These are phyloP conservation scores for Aspergillus hiratsukae DNA, from an alignment of 2,329 filamentous ascomycete genomes.

Conservation along the genomic window DNA sequence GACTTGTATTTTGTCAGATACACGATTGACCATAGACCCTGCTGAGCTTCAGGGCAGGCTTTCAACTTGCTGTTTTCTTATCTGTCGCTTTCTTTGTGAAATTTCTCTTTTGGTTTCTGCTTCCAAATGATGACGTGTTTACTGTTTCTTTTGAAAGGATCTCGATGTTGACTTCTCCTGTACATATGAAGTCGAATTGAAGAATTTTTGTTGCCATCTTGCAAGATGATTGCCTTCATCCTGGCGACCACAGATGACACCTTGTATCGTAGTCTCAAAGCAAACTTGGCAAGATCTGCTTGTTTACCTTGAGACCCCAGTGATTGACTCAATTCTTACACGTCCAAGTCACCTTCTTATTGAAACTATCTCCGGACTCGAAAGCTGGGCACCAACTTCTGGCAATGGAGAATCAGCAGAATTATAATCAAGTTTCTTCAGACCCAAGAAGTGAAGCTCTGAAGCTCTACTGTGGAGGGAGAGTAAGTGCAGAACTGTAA, in stretches of 20 bases:
- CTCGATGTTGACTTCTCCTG: not conserved
- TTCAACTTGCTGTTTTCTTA: not conserved
- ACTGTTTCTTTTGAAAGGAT: not conserved
- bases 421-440: too few species aligned
- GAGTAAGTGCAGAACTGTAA: too few species aligned
- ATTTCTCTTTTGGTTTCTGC: not conserved
- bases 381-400: too few species aligned
- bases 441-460: too few species aligned
- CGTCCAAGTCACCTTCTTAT: too few species aligned
- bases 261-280: too few species aligned
- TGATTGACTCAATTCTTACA: too few species aligned
- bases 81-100: not conserved
- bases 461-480: too few species aligned
- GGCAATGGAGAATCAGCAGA: too few species aligned
- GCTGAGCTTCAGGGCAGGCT: not conserved
- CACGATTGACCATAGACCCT: not conserved
- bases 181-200: not conserved
- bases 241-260: not conserved
- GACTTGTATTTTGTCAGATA: not conserved
- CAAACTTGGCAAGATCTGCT: too few species aligned
- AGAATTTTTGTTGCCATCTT: not conserved
- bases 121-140: not conserved
- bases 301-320: too few species aligned
- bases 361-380: too few species aligned
- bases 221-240: not conserved